Evolutionary conservation across 2,329 filamentous ascomycete genomes (phyloP).

Genomic region (Penicillium sp.): DNA sequence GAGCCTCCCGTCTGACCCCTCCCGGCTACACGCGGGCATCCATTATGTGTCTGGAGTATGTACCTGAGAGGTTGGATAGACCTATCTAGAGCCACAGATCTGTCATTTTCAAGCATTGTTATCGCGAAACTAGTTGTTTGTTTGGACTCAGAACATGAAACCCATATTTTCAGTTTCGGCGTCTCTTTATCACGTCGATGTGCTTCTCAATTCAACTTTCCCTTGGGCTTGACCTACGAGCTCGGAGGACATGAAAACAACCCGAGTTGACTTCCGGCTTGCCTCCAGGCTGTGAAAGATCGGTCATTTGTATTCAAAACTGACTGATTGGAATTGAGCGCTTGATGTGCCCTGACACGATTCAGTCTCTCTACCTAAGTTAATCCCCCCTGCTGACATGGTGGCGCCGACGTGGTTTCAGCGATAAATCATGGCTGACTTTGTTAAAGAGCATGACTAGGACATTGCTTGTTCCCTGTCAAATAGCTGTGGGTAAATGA

Average conservation of each 20-base stretch:
- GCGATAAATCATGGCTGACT: background rate
- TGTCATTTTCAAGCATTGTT: background rate
- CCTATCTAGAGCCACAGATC: background rate
- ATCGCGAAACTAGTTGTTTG: background rate
- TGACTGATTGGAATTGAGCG: background rate
- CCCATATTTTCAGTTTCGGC: background rate
- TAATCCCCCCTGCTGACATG: background rate
- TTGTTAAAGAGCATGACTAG: background rate
- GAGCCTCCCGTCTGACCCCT: background rate
- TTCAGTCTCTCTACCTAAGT: background rate
- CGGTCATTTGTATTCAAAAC: background rate
- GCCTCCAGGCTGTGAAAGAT: background rate
- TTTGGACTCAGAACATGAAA: background rate
- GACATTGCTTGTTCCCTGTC: background rate
- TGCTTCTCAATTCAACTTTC: background rate
- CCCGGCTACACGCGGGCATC: constrained; percentile 17
- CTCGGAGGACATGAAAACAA: background rate
- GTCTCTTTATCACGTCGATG: background rate
- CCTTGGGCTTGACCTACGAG: background rate
- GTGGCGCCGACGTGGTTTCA: background rate
- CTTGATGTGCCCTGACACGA: background rate
- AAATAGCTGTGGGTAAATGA: background rate
- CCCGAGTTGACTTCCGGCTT: background rate
- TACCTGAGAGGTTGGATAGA: too few species aligned
- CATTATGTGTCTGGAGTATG: too few species aligned